phyloP scores from a whole-genome alignment of 306 rosid species.

The Pyrus betulifolia region DNA sequence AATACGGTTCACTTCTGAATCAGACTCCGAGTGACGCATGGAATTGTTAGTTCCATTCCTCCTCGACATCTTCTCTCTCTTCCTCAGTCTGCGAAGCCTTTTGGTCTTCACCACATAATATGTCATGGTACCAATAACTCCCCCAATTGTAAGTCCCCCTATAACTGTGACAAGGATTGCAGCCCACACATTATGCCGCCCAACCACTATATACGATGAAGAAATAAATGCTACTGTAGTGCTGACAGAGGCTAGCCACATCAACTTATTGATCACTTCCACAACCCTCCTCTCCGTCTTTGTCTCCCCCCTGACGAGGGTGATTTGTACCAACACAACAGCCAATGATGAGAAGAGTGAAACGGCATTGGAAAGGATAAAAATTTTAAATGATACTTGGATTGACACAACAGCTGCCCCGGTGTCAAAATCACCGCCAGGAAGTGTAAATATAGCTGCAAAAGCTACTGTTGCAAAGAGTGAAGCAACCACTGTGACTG shows the following conservation, averaged over 20 bases:
- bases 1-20: conserved; percentile 56
- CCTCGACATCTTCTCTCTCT: conserved; percentile 37
- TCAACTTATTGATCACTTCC: conserved; percentile 77
- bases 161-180: conserved; percentile 54
- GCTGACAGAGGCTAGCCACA: conserved; percentile 85
- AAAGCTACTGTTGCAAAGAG: conserved; percentile 87
- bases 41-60: conserved; percentile 15
- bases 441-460: conserved; percentile 81
- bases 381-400: conserved; percentile 47
- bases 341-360: conserved; percentile 73
- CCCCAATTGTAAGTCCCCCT: conserved; percentile 51
- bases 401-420: conserved; percentile 51
- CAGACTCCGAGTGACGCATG: conserved; percentile 40
- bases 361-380: conserved; percentile 60
- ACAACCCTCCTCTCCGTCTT: conserved; percentile 70
- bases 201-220: conserved; percentile 69
- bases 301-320: conserved; percentile 72
- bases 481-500: conserved; percentile 82
- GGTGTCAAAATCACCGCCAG: conserved; percentile 54
- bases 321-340: conserved; percentile 85
- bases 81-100: conserved; percentile 42
- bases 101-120: conserved; percentile 66
- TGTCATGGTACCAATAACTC: conserved; percentile 75
- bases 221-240: conserved; percentile 65
- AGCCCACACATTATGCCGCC: conserved; percentile 66